Base-by-base conservation (phyloP, 305 asterid genomes). In the Fraxinus latifolia region DNA sequence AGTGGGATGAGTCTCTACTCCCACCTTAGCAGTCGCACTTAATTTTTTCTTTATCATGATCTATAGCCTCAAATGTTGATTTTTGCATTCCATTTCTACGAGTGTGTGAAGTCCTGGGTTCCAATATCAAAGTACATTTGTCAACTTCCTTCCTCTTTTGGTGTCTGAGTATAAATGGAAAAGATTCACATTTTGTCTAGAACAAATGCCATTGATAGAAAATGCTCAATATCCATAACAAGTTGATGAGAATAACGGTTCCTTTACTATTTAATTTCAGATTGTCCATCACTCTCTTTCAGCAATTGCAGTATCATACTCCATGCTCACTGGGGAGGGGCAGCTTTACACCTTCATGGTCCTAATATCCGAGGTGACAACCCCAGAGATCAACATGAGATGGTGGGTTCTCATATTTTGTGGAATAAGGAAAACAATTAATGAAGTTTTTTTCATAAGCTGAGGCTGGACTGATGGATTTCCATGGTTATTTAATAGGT, bases 271-370 rank as follows among this genome's bases (percentile, higher is more conserved):
- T 81, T 86, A 29, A 86, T 91, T 89, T 86, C 96, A 96, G 99
- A 87, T 96, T 86, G 85, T 94, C 84, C 99, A 96, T 90, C 99
- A 96, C 90, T 87, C 97, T 76, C 93, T 96, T 86, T 93, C 98
- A 14, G 97, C 90, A 88, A 86, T 90, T 77, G 97, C 99, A 76
- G 99, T 96, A 15, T 95, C 95, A 68, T 96, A 93, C 89, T 89
- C 98, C 86, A 91, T 91, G 93, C 89, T 86, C 74, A 88, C 93
- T 33, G 97, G 97, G 85, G 98, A 96, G 89, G 99, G 99, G 42
- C 99, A 96, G 88, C 94, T 96, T 79, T 96, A 96, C 90, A 96
- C 99, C 14, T 94, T 93, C 91, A 96, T 96, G 99, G 95, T 94
- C 84, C 94, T 96, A 74, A 93, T 96, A 87, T 96, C 99, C 29